Evolutionary conservation across 2,329 filamentous ascomycete genomes (phyloP).

Genomic region (Aspergillus luchuensis): DNA sequence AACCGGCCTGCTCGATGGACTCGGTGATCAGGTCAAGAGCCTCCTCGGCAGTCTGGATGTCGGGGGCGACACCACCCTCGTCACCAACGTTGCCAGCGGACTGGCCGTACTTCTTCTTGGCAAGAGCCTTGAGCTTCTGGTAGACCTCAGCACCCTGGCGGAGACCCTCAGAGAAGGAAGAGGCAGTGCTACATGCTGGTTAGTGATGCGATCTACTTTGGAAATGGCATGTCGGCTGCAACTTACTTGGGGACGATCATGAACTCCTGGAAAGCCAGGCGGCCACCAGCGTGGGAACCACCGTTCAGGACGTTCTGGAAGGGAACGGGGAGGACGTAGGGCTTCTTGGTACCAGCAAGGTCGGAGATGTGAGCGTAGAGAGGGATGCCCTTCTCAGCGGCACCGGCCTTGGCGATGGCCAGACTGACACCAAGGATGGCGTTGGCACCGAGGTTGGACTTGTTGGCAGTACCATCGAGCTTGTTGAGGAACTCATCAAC

Average conservation of each 20-base stretch:
- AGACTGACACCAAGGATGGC: slow-evolving; percentile 83
- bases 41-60: slow-evolving; percentile 96
- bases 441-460: slow-evolving; percentile 85
- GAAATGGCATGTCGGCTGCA: background rate
- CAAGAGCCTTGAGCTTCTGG: slow-evolving; percentile 93
- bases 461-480: slow-evolving; percentile 82
- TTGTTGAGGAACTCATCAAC: slow-evolving; percentile 83
- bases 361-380: slow-evolving; percentile 87
- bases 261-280: slow-evolving; percentile 93
- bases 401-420: slow-evolving; percentile 84
- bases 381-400: slow-evolving; percentile 84
- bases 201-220: background rate
- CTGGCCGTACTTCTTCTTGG: slow-evolving; percentile 99
- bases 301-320: slow-evolving; percentile 96
- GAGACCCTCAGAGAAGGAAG: slow-evolving; percentile 92
- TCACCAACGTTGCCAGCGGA: slow-evolving; percentile 98
- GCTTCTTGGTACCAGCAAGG: slow-evolving; percentile 86
- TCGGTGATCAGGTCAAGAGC: slow-evolving; percentile 94
- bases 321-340: slow-evolving; percentile 83
- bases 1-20: slow-evolving; percentile 91
- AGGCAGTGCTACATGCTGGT: slow-evolving; percentile 63
- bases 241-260: slow-evolving; percentile 84
- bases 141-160: slow-evolving; percentile 97
- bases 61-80: slow-evolving; percentile 98
- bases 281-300: slow-evolving; percentile 95